phyloP scores from a whole-genome alignment of 768 basidiomycete genomes.

The Collybia mongolica region DNA sequence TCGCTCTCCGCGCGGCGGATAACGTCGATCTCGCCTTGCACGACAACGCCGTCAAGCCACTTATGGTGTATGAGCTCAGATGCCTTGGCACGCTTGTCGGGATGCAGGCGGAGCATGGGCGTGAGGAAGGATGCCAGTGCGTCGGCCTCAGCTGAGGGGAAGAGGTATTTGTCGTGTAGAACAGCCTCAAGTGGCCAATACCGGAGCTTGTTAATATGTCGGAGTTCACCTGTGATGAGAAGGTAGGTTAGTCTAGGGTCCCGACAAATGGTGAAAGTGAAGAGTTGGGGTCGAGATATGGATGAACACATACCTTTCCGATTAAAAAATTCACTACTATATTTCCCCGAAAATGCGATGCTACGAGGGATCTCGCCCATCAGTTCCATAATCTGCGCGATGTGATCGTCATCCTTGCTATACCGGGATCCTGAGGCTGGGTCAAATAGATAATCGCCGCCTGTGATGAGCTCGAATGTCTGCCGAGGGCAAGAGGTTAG shows the following conservation, averaged over 20 bases:
- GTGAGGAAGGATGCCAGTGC: constrained; percentile 76
- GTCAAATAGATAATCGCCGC: constrained; percentile 98
- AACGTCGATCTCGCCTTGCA: constrained; percentile 90
- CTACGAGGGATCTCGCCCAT: constrained; percentile 85
- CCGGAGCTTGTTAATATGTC: constrained; percentile 91
- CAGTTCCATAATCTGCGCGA: constrained; percentile 97
- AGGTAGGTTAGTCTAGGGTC: not conserved
- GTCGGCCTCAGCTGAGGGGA: constrained; percentile 80
- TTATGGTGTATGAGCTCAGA: constrained; percentile 81
- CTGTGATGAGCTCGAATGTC: constrained; percentile 95
- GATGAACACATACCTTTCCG: constrained; percentile 68
- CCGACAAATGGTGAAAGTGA: not conserved
- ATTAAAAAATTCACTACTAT: constrained; percentile 93
- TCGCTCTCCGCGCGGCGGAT: constrained; percentile 62
- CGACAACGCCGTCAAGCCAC: constrained; percentile 84
- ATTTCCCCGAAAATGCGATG: constrained; percentile 88
- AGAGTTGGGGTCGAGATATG: not conserved
- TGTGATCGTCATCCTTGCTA: constrained; percentile 95
- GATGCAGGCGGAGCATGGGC: constrained; percentile 89
- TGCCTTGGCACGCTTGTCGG: constrained; percentile 87
- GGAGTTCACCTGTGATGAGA: constrained; percentile 60
- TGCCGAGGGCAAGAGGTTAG: constrained; percentile 22
- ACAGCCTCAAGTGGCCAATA: constrained; percentile 87
- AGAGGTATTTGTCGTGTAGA: constrained; percentile 93
- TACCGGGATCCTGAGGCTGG: constrained; percentile 93